These are phyloP conservation scores for Thermochaetoides thermophila DNA, from an alignment of 495 filamentous ascomycete species.

Conservation along the genomic window DNA sequence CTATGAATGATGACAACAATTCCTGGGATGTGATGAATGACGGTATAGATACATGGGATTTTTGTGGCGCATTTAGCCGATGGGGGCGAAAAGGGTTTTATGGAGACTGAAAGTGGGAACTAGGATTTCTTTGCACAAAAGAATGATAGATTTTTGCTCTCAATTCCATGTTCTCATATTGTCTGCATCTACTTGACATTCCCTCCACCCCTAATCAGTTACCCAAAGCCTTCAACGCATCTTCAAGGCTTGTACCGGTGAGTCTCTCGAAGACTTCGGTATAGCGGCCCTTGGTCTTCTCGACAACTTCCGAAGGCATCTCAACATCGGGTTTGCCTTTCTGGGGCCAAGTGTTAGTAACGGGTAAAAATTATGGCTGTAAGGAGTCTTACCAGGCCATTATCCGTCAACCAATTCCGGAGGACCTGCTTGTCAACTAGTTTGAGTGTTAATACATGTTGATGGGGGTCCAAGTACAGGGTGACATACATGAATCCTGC, in stretches of 20 bases:
- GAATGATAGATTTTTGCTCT: too few relatives aligned
- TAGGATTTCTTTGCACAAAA: too few relatives aligned
- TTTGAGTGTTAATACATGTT: conserved; percentile 12
- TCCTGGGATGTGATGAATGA: too few relatives aligned
- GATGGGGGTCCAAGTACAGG: neutral
- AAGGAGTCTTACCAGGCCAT: conserved; percentile 41
- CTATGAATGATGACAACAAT: conserved; percentile 15
- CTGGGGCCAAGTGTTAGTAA: neutral
- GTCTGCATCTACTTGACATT: too few relatives aligned
- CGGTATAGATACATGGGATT: too few relatives aligned
- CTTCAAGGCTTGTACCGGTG: conserved; percentile 28
- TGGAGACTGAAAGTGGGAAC: too few relatives aligned
- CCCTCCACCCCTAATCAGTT: too few relatives aligned
- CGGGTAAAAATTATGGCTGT: too few relatives aligned
- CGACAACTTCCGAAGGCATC: conserved; percentile 51
- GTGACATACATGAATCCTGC: conserved; percentile 30
- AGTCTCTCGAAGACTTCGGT: conserved; percentile 27
- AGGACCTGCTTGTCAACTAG: conserved; percentile 81
- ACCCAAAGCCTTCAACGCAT: too few relatives aligned
- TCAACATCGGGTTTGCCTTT: conserved; percentile 52
- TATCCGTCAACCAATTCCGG: conserved; percentile 65
- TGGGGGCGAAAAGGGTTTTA: too few relatives aligned
- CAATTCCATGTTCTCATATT: too few relatives aligned
- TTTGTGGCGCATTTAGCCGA: too few relatives aligned
- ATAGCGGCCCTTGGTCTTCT: conserved; percentile 43